These are phyloP conservation scores for Pseudogymnoascus sp. DNA, from an alignment of 2,329 filamentous ascomycete species.

Conservation along the genomic window DNA sequence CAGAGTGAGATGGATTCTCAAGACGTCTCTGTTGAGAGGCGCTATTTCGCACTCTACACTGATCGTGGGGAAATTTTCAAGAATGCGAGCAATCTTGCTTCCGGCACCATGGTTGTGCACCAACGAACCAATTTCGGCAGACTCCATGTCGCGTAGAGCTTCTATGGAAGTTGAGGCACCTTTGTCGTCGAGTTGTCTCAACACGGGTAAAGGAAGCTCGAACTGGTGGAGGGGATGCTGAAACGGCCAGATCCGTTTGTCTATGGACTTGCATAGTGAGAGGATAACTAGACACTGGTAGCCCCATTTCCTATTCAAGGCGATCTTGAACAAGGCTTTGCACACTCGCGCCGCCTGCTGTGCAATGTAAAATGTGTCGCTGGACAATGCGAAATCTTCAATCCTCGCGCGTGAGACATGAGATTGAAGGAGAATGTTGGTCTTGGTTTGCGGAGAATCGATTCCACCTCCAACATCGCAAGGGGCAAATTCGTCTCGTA, in stretches of 20 bases:
- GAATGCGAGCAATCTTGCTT: conserved; percentile 67
- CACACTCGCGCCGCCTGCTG: conserved; percentile 95
- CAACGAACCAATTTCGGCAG: conserved; percentile 79
- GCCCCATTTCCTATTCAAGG: conserved; percentile 89
- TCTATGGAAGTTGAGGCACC: conserved; percentile 68
- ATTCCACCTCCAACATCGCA: conserved; percentile 72
- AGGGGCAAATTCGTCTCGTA: conserved; percentile 63
- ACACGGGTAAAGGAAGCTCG: conserved; percentile 73
- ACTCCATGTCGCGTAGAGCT: conserved; percentile 83
- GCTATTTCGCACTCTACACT: conserved; percentile 91
- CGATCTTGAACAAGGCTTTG: conserved; percentile 93
- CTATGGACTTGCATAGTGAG: conserved; percentile 92
- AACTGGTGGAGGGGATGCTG: conserved; percentile 95
- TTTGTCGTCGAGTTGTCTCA: conserved; percentile 80
- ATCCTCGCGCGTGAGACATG: conserved; percentile 84
- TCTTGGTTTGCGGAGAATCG: conserved; percentile 76
- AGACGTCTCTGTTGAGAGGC: conserved; percentile 85
- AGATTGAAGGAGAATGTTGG: conserved; percentile 88
- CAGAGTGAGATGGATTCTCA: conserved; percentile 81
- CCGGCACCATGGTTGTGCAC: conserved; percentile 90
- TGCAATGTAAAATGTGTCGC: conserved; percentile 89
- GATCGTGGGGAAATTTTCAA: conserved; percentile 88
- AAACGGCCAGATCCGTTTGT: conserved; percentile 91
- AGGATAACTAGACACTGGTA: conserved; percentile 88
- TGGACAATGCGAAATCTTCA: conserved; percentile 88